phyloP scores from a whole-genome alignment of 805 yeast species.

The Candida cerambycidarum region DNA sequence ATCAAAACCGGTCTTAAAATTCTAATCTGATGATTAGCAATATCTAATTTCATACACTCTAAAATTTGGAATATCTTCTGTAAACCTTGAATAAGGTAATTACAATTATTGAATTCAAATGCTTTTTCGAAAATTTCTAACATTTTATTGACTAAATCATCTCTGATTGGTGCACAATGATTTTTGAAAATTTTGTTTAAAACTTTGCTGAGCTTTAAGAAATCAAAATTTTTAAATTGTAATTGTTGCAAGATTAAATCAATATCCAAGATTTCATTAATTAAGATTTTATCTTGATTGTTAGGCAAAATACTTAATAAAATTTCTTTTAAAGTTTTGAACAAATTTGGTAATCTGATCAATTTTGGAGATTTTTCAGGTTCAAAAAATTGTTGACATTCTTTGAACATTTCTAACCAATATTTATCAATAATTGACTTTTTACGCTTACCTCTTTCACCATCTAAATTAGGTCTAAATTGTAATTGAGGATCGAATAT shows the following conservation, averaged over 20 bases:
- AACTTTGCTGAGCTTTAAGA: conserved; percentile 70
- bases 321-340: conserved; percentile 76
- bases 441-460: conserved; percentile 84
- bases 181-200: conserved; percentile 74
- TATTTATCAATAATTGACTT: conserved; percentile 73
- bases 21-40: conserved; percentile 91
- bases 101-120: conserved; percentile 43
- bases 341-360: conserved; percentile 62
- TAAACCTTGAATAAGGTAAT: conserved; percentile 68
- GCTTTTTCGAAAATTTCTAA: conserved; percentile 55
- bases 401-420: conserved; percentile 75
- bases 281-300: conserved; percentile 64
- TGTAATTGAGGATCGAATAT: conserved; percentile 89
- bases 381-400: conserved; percentile 49
- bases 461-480: conserved; percentile 87
- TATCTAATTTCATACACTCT: conserved; percentile 93
- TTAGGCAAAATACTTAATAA: conserved; percentile 73
- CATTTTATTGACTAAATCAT: conserved; percentile 85
- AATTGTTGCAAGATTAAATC: conserved; percentile 77
- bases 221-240: conserved; percentile 67
- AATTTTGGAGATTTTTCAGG: conserved; percentile 19
- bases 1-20: conserved; percentile 79
- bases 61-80: conserved; percentile 76
- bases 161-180: conserved; percentile 96
- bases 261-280: conserved; percentile 72